Evolutionary conservation across 1,284 basidiomycete genomes (phyloP).

Genomic region (Ganoderma lingzhi): DNA sequence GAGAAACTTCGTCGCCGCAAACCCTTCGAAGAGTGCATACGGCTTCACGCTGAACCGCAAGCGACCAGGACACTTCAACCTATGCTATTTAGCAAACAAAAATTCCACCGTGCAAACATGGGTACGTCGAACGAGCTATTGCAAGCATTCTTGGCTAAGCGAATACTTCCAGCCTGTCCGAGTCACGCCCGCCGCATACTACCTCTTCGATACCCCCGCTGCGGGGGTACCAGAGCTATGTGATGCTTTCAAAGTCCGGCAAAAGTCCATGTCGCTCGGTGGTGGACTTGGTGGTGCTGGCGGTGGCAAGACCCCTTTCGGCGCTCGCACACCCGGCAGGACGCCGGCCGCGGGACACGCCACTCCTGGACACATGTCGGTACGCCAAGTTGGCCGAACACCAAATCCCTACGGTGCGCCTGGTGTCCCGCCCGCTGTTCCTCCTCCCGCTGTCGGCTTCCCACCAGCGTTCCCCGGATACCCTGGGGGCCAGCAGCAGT

Average conservation of each 20-base stretch:
- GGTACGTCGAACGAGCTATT: conserved; percentile 59
- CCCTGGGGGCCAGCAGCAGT: conserved; percentile 28
- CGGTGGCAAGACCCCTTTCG: conserved; percentile 84
- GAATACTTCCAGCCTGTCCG: conserved; percentile 74
- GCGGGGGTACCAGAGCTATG: conserved; percentile 92
- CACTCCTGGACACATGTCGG: conserved; percentile 79
- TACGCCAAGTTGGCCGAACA: conserved; percentile 73
- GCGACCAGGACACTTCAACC: conserved; percentile 91
- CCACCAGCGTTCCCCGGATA: conserved; percentile 31
- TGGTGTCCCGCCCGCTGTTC: conserved; percentile 35
- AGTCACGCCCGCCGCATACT: conserved; percentile 90
- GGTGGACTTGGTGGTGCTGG: conserved; percentile 49
- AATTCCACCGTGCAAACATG: conserved; percentile 91
- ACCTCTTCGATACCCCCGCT: conserved; percentile 87
- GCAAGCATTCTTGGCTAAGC: conserved; percentile 14
- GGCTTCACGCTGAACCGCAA: conserved; percentile 94
- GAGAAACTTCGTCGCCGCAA: conserved; percentile 91
- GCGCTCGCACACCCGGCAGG: conserved; percentile 79
- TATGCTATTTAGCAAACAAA: conserved; percentile 95
- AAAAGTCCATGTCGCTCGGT: conserved; percentile 79
- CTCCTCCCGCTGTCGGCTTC: conserved; percentile 32
- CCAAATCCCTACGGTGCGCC: conserved; percentile 73
- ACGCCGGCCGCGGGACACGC: conserved; percentile 67
- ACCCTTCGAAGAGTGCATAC: conserved; percentile 95
- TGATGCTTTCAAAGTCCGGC: conserved; percentile 94